These are phyloP conservation scores for Secale cereale DNA, from an alignment of 176 grass and related monocot genomes.

Conservation along the genomic window DNA sequence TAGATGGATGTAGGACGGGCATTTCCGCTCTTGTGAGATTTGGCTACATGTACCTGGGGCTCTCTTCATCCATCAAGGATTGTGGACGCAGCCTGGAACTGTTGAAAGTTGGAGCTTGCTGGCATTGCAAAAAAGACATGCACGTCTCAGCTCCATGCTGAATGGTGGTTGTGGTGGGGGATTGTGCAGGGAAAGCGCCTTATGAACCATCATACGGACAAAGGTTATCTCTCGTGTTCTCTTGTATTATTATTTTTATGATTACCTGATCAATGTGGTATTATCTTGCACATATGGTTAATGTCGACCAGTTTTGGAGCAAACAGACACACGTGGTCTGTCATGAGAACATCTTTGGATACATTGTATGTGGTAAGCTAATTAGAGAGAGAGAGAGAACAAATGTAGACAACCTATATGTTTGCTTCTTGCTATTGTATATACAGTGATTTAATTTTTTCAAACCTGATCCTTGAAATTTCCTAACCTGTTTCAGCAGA, in stretches of 20 bases:
- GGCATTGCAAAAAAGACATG: conserved; percentile 13
- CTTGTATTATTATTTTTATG: conserved; percentile 17
- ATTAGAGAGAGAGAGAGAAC: conserved; percentile 17
- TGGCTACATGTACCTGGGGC: neutral
- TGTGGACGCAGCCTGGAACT: conserved; percentile 5
- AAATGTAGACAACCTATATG: conserved; percentile 1
- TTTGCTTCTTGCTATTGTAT: conserved; percentile 17
- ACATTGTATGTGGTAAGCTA: conserved; percentile 20
- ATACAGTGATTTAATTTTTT: conserved; percentile 11
- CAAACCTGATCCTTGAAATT: neutral
- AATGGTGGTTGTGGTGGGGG: conserved; percentile 25
- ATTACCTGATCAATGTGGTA: neutral
- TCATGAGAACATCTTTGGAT: conserved; percentile 15
- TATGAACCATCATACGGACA: conserved; percentile 34
- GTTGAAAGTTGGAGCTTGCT: conserved; percentile 9
- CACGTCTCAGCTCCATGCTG: conserved; percentile 3
- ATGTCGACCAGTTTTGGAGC: neutral
- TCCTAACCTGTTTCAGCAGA: neutral
- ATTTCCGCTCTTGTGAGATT: conserved; percentile 20
- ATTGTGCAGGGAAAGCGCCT: conserved; percentile 28
- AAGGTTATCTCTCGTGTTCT: conserved; percentile 24
- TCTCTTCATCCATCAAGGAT: conserved; percentile 21
- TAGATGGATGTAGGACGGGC: conserved; percentile 23
- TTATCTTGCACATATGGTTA: conserved; percentile 22
- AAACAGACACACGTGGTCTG: neutral